Evolutionary conservation across 2,329 filamentous ascomycete species (phyloP), one percentile per base, ranked within the genome.

Genomic region (Cladosporium sp.): DNA sequence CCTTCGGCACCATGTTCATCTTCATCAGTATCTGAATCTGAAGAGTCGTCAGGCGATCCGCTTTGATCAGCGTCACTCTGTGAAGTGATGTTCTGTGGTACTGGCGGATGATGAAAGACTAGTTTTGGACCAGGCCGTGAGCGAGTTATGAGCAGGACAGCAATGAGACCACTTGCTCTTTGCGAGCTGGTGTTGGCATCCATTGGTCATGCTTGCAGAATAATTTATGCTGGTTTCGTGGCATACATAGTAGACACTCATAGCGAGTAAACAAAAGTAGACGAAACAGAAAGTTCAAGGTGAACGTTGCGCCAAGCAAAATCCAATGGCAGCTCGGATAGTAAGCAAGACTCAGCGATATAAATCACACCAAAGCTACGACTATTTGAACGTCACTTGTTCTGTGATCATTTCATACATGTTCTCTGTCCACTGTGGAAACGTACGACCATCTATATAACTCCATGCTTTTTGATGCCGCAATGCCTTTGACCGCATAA

Each of bases 91-190:
- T 38, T 22, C 22, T 36, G 36, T 2, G 39, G 49, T 24, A 41
- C 12, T 3, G 40, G 49, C 5, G 49, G 89, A 63, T 93, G 93
- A 69, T 95, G 88, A 68, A 91, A 95, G 61, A 93, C 86, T 61
- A 93, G 86, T 56, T 84, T 82, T 22, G 89, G 87, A 13, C 89
- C 89, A 60, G 88, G 86, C 57, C 86, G 83, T 29, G 86, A 88
- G 57, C 86, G 80, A 61, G 88, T 82, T 58, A 90, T 82, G 34
- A 92, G 79, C 45, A 88, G 82, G 51, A 92, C 82, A 37, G 84
- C 87, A 45, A 91, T 68, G 42, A 84, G 74, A 15, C 47, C 40
- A 24, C 41, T 44, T 7, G 37, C 45, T 24, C 45, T 17, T 41
- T 40, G 22, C 15, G 37, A 40, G 45, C 45, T 19, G 37, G 18